Evolutionary conservation across 768 basidiomycete species (phyloP).

Genomic region (Suillus hirtellus): DNA sequence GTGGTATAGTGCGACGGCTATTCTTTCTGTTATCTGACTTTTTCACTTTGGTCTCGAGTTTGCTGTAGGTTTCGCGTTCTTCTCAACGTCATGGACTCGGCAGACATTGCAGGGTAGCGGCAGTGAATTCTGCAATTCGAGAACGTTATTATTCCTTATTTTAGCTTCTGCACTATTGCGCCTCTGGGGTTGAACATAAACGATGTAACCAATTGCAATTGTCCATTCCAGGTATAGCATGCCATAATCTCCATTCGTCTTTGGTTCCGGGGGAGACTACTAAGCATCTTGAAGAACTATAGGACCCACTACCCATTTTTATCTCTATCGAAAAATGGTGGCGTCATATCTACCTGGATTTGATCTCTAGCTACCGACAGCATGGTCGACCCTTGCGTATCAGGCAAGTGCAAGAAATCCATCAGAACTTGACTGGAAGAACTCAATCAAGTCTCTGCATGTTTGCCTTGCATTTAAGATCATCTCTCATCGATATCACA

Average conservation of each 20-base stretch:
- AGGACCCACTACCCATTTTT: not conserved
- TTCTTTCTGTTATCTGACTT: not conserved
- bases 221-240: not conserved
- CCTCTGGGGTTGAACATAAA: not conserved
- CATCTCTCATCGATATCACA: not conserved
- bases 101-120: not conserved
- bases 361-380: not conserved
- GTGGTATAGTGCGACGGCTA: not conserved
- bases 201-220: not conserved
- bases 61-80: not conserved
- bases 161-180: not conserved
- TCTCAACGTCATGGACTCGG: not conserved
- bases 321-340: not conserved
- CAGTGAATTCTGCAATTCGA: not conserved
- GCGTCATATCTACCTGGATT: not conserved
- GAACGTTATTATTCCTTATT: not conserved
- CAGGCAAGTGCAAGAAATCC: not conserved
- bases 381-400: not conserved
- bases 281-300: not conserved
- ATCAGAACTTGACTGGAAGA: not conserved
- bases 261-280: not conserved
- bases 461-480: not conserved
- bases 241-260: not conserved
- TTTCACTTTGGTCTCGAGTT: not conserved
- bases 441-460: not conserved